Percentiles rank a stretch among this genome's conserved stretches.
Evolutionary conservation across 2,329 filamentous ascomycete genomes (phyloP).

Genomic region (Fusarium citri): DNA sequence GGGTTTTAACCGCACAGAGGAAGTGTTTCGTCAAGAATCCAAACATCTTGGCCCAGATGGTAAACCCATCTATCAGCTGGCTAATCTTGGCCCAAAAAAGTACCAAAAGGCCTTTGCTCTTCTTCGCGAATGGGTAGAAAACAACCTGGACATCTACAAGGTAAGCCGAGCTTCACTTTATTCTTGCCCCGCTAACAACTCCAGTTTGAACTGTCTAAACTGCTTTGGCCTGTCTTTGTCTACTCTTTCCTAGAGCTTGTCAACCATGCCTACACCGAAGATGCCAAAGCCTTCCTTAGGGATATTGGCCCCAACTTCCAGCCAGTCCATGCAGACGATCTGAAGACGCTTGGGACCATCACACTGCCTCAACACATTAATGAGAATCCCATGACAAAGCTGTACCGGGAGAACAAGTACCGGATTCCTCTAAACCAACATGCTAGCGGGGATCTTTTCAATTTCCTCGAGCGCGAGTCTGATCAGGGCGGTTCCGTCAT

Average conservation of each 20-base stretch:
- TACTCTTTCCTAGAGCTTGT: conserved; percentile 90
- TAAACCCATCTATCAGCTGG: conserved; percentile 75
- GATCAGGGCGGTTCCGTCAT: conserved; percentile 84
- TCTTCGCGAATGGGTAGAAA: conserved; percentile 86
- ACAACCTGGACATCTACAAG: conserved; percentile 94
- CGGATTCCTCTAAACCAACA: conserved; percentile 89
- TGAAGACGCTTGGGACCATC: conserved; percentile 79
- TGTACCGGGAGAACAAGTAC: conserved; percentile 90
- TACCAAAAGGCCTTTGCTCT: conserved; percentile 81
- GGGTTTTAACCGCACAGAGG: conserved; percentile 92
- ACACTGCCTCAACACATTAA: conserved; percentile 81
- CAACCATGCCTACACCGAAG: conserved; percentile 74
- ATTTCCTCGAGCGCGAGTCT: conserved; percentile 88
- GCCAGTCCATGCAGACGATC: conserved; percentile 81
- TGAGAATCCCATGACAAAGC: conserved; percentile 79
- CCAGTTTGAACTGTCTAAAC: conserved; percentile 85
- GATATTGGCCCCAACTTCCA: conserved; percentile 77
- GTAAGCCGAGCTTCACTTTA: conserved; percentile 55
- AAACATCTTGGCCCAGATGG: conserved; percentile 85
- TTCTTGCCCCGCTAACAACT: conserved; percentile 34
- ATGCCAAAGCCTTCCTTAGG: conserved; percentile 79
- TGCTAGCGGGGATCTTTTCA: conserved; percentile 83
- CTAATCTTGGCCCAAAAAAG: conserved; percentile 79
- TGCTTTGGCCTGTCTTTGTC: conserved; percentile 94
- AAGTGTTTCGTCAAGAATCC: conserved; percentile 91